Percentiles rank a stretch among this genome's conserved stretches.
phyloP scores from a whole-genome alignment of 768 basidiomycete genomes.

The Russula olivacea region DNA sequence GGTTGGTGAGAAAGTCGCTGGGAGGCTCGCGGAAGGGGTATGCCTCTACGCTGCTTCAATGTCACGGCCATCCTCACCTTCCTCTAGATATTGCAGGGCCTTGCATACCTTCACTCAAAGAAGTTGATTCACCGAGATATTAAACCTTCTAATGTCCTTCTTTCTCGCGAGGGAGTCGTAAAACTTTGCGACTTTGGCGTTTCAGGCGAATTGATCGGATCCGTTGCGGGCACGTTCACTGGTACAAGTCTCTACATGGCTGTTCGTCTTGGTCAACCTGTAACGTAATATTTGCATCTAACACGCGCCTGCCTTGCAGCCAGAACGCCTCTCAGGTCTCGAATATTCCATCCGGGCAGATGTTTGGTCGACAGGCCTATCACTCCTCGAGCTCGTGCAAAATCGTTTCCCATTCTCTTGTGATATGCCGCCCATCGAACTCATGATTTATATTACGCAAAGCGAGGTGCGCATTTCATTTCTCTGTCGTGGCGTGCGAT shows the following conservation, averaged over 20 bases:
- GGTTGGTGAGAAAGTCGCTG: slow-evolving; percentile 83
- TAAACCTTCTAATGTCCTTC: slow-evolving; percentile 88
- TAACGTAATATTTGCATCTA: slow-evolving; percentile 18
- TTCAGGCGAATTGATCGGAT: slow-evolving; percentile 90
- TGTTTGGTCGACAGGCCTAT: slow-evolving; percentile 97
- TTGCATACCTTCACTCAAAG: slow-evolving; percentile 85
- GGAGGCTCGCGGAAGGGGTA: slow-evolving; percentile 90
- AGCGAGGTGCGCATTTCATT: slow-evolving; percentile 51
- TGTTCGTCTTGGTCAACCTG: slow-evolving; percentile 46
- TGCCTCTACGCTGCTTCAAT: slow-evolving; percentile 27
- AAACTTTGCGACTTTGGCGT: slow-evolving; percentile 97
- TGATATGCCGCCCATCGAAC: slow-evolving; percentile 88
- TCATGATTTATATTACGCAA: slow-evolving; percentile 83
- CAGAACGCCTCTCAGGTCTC: slow-evolving; percentile 88
- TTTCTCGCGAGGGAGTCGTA: slow-evolving; percentile 83
- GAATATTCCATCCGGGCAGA: slow-evolving; percentile 94
- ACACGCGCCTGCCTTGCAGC: slow-evolving; percentile 42
- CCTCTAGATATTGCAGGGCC: slow-evolving; percentile 76
- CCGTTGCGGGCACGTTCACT: slow-evolving; percentile 91
- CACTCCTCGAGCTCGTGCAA: slow-evolving; percentile 87
- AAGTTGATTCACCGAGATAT: slow-evolving; percentile 95
- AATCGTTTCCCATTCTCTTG: slow-evolving; percentile 94
- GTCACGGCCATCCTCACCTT: slow-evolving; percentile 12
- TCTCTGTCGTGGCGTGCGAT: slow-evolving; percentile 23
- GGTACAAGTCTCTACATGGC: slow-evolving; percentile 99